Percentiles rank a stretch among this genome's conserved stretches.
Evolutionary conservation across 441 rosid genomes (phyloP).

Genomic region (Brassica hybrid): DNA sequence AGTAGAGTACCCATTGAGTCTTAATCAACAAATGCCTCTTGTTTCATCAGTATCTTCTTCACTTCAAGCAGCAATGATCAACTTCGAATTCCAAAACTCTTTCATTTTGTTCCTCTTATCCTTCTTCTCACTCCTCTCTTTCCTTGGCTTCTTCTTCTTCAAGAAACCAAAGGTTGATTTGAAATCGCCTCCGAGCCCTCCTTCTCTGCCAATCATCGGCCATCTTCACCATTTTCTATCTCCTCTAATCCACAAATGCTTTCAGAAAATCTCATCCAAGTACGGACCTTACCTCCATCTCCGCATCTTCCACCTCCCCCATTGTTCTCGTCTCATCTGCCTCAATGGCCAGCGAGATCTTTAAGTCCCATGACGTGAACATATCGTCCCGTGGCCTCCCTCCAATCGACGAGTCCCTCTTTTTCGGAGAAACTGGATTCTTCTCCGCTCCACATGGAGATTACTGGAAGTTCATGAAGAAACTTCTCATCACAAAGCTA

Average conservation of each 20-base stretch:
- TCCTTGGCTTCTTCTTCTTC: background rate
- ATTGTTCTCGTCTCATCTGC: conserved; percentile 2
- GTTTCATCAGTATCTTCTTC: background rate
- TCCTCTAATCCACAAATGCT: background rate
- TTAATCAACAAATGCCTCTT: conserved; percentile 1
- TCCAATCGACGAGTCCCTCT: background rate
- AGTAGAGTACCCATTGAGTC: background rate
- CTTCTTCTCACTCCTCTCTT: background rate
- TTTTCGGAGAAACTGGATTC: background rate
- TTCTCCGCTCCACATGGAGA: background rate
- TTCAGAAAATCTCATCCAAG: background rate
- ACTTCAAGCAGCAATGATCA: background rate
- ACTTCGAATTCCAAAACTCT: too few relatives aligned
- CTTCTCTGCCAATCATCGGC: conserved; percentile 3
- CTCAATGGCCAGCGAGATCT: background rate
- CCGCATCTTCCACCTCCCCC: conserved; percentile 5
- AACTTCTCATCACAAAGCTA: conserved; percentile 1
- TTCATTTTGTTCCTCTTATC: background rate
- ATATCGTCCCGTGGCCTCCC: background rate
- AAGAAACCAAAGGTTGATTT: background rate
- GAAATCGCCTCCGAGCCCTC: background rate
- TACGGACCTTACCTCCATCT: conserved; percentile 2
- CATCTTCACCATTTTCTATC: background rate
- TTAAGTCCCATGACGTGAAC: background rate
- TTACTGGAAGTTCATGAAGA: background rate